Evolutionary conservation across 768 basidiomycete genomes (phyloP).

Genomic region (Leccinellum rugosiceps): DNA sequence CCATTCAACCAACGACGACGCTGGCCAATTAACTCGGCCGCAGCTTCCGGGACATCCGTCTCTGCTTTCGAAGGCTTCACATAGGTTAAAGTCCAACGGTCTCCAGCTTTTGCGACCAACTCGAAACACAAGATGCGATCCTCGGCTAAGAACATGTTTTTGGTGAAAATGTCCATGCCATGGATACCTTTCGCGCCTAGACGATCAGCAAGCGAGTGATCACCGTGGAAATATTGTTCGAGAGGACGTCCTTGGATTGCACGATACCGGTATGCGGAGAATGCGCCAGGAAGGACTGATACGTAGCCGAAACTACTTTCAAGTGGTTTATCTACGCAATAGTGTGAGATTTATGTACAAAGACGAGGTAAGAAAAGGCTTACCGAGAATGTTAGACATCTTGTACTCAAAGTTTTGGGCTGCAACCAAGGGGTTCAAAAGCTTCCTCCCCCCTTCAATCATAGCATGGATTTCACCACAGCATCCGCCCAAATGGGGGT

Average conservation of each 20-base stretch:
- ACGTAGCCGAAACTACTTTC: slow-evolving; percentile 97
- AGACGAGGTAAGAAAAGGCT: slow-evolving; percentile 10
- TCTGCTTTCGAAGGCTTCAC: slow-evolving; percentile 97
- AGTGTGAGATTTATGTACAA: slow-evolving; percentile 11
- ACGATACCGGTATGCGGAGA: slow-evolving; percentile 92
- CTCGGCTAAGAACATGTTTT: slow-evolving; percentile 89
- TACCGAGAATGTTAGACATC: slow-evolving; percentile 94
- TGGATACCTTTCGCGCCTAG: slow-evolving; percentile 92
- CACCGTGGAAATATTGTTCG: slow-evolving; percentile 85
- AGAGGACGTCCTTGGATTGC: slow-evolving; percentile 87
- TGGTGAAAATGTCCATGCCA: slow-evolving; percentile 96
- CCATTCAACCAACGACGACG: slow-evolving; percentile 97
- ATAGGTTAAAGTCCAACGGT: slow-evolving; percentile 84
- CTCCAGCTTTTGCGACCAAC: slow-evolving; percentile 84
- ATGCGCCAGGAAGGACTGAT: slow-evolving; percentile 92
- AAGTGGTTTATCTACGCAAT: slow-evolving; percentile 73
- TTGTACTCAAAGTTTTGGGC: slow-evolving; percentile 99
- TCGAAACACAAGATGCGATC: slow-evolving; percentile 98
- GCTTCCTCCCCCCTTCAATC: slow-evolving; percentile 89
- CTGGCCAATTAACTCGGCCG: slow-evolving; percentile 90
- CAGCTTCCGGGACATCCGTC: slow-evolving; percentile 94
- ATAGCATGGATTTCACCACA: slow-evolving; percentile 97
- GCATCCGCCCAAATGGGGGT: slow-evolving; percentile 76
- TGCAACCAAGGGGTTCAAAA: slow-evolving; percentile 88
- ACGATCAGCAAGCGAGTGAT: slow-evolving; percentile 86